Evolutionary conservation across 2,329 filamentous ascomycete species (phyloP).

Genomic region (Fusarium sp.): DNA sequence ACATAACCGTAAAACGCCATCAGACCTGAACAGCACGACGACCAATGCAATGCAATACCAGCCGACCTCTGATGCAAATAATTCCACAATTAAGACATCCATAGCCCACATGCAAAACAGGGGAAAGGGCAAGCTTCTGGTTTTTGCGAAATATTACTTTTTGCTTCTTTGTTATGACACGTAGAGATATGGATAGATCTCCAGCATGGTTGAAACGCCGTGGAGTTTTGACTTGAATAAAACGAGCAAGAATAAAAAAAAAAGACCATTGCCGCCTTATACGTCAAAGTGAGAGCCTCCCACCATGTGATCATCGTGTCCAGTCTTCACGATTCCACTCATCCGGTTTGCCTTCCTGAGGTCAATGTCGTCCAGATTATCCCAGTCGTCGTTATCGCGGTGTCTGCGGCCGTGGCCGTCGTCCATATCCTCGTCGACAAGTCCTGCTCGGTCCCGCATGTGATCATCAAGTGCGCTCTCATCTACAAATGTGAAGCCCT

Average conservation of each 20-base stretch:
- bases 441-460: conserved; percentile 68
- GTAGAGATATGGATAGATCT: conserved; percentile 41
- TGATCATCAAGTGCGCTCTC: conserved; percentile 94
- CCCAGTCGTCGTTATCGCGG: conserved; percentile 65
- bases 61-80: conserved; percentile 50
- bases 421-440: conserved; percentile 72
- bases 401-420: conserved; percentile 62
- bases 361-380: conserved; percentile 69
- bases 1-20: conserved; percentile 50
- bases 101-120: conserved; percentile 44
- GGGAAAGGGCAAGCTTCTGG: conserved; percentile 20
- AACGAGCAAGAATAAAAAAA: conserved; percentile 36
- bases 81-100: conserved; percentile 54
- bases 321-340: conserved; percentile 73
- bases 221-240: conserved; percentile 41
- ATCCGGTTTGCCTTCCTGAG: conserved; percentile 68
- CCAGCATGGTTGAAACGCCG: conserved; percentile 46
- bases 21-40: conserved; percentile 46
- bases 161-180: conserved; percentile 47
- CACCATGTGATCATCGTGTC: conserved; percentile 74
- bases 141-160: conserved; percentile 51
- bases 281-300: conserved; percentile 74
- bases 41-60: conserved; percentile 51
- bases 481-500: conserved; percentile 99
- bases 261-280: conserved; percentile 55